A percentile compares a stretch with the other conserved stretches of the same genome.
These are phyloP conservation scores for Quaeritorhiza haematococci DNA, from an alignment of 371 early-diverging fungal species.

Conservation along the genomic window DNA sequence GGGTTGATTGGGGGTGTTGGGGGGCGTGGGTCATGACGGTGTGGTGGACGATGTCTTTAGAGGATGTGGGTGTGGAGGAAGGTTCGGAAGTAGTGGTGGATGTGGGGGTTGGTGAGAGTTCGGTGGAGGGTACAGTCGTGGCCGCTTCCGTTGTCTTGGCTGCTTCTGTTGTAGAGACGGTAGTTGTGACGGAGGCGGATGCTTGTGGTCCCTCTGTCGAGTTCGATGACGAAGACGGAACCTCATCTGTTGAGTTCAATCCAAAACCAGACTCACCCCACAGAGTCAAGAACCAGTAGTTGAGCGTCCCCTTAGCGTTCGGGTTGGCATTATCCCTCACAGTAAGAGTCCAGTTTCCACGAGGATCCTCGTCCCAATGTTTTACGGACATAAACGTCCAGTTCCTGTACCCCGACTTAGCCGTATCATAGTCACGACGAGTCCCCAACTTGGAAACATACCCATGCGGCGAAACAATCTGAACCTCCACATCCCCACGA, in stretches of 20 bases:
- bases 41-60: too few species aligned
- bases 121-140: neutral
- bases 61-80: too few species aligned
- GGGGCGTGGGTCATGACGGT: neutral
- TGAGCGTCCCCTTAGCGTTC: conserved; percentile 28
- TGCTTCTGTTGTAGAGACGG: neutral
- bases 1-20: neutral
- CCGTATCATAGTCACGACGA: conserved; percentile 58
- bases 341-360: conserved; percentile 75
- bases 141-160: neutral
- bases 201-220: neutral
- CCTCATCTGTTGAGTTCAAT: too few species aligned
- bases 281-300: conserved; percentile 64
- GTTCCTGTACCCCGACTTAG: conserved; percentile 66
- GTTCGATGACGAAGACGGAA: neutral
- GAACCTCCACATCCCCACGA: conserved; percentile 77
- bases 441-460: conserved; percentile 66
- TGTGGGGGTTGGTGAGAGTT: conserved; percentile 2
- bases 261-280: conserved; percentile 68
- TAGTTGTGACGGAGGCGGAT: neutral
- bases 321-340: conserved; percentile 33
- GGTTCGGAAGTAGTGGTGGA: neutral
- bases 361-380: conserved; percentile 89
- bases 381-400: conserved; percentile 96
- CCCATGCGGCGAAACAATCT: conserved; percentile 65